Base-by-base conservation (phyloP, 352 stramenopile genomes). In the Globisporangium alternatum region DNA sequence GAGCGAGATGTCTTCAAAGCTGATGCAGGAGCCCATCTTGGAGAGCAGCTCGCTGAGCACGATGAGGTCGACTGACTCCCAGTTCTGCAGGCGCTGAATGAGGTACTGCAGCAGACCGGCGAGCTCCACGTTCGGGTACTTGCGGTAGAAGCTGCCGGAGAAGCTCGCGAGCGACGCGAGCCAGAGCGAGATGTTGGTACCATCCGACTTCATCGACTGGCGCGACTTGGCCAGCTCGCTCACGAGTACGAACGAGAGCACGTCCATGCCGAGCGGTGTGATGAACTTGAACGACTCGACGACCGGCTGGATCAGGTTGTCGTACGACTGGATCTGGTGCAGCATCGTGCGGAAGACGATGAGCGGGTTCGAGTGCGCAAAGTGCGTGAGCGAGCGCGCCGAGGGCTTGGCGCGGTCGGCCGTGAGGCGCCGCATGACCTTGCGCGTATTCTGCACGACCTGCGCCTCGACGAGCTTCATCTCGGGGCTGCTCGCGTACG, bases 231-330 rank as follows among this genome's bases (percentile, higher is more conserved):
- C 86, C 0, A 98, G 71, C 69, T 97, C 90, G 60, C 82, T 88
- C 8, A 98, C 82, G 28, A 99, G 86, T 60, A 97, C 92, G 65
- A 96, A 98, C 25, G 89, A 96, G 10, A 99, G 76, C 22, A 98
- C 94, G 76, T 99, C 96, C 73, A 98, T 92, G 21, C 89, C 89
- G 21, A 99, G 76, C 15, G 90, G 89, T 6, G 94, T 97, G 19
- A 98, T 82, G 67, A 96, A 98, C 63, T 97, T 94, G 70, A 98
- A 94, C n/a, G 88, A 91, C 64, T 99, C 95, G 7, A 99, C 93
- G 61, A 98, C 96, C 15, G 97, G 93, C 65, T 97, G 80, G 57
- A 99, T 98, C 62, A 99, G 75, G 69, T 99, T 99, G 62, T 98
- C 96, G 67, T 99, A 99, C 71, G 93, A 98, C 72, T 98, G 94